Evolutionary conservation across 2,329 filamentous ascomycete species (phyloP), one percentile per base, ranked within the genome.

Genomic region (Phaeophleospora eucalypticola): DNA sequence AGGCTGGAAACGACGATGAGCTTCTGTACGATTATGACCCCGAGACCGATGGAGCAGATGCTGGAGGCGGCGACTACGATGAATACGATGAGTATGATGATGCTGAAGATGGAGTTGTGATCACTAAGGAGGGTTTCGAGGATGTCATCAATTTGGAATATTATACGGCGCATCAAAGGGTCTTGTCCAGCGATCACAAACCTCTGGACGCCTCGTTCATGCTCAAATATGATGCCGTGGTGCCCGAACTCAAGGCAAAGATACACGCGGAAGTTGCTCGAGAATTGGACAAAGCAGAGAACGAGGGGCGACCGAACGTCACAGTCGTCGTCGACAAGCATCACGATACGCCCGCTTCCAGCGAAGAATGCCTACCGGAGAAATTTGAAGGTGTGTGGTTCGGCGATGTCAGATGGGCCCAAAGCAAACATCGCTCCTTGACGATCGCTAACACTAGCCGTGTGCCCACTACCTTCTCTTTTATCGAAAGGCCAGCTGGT

Each of bases 151-250:
- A 66, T 18, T 66, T 83, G n/a, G 73, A 81, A 43, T 75, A 86
- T 48, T 98, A 98, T 65, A 82, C 83, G 0, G 91, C 90, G 0
- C 88, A 97, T 61, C 93, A 97, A 66, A 79, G 86, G 15, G 84
- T 98, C 18, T 79, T 87, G 14, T 95, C 91, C 0, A 97, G 91
- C 0, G 93, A 98, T 59, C 93, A 98, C 68, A 98, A 98, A 65
- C 94, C 93, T 0, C 71, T 98, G 2, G 81, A 84, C 48, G 88
- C 89, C 1, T 73, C 90, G 1, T 97, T 97, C 62, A 84, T 80
- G 0, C 69, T 98, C 6, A 84, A 86, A 36, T 96, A 93, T 62
- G 87, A 96, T 52, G 86, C 87, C 0, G 87, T 95, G 1, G 82
- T 94, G 0, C 86, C 89, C 0, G 84, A 91, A 20, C 71, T 95